Evolutionary conservation across 106 monocot species (phyloP), one percentile per base, ranked within the genome.

Genomic region (Acorus calamus): DNA sequence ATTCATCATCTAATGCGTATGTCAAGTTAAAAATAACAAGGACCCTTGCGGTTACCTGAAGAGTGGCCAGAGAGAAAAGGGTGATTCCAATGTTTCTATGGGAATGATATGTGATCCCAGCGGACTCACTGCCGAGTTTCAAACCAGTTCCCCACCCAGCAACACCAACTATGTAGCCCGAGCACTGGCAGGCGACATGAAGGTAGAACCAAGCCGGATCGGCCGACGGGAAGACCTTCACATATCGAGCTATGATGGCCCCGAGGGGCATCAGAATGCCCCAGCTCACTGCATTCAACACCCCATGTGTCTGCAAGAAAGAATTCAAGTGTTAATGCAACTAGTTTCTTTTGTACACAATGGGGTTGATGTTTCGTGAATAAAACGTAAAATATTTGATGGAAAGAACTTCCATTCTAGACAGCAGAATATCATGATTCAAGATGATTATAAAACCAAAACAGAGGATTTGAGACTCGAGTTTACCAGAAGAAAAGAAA

Each of bases 151-250:
- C 94, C 94, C 94, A 96, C 46, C 94, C 94, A 49, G 90, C 77
- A 10, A 96, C 82, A 4, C 94, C 94, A 10, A 96, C 50, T 4
- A 90, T 76, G 69, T 96, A 96, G 4, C 76, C 94, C 3, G 90
- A 75, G 76, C 53, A 61, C 66, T 96, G 94, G 80, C 89, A 90
- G 44, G 79, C 66, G 7, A 80, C 76, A 53, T 96, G 94, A 65
- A 96, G 86, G 62, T 90, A 96, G 71, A 90, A 96, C 94, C 94
- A 96, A 5, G 94, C 87, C 1, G 94, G 94, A 66, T 84, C 86
- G 2, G 84, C 82, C 6, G 81, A 69, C 56, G 77, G 53, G 64
- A 90, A 96, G 56, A 87, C 87, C 61, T 66, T 81, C 65, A 87
- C 8, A 11, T 96, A 90, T 62, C 90, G 77, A 1, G 90, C 94